Evolutionary conservation across 345 rosid genomes (phyloP), one percentile per base, ranked within the genome.

Genomic region (Moricandia moricandioides): DNA sequence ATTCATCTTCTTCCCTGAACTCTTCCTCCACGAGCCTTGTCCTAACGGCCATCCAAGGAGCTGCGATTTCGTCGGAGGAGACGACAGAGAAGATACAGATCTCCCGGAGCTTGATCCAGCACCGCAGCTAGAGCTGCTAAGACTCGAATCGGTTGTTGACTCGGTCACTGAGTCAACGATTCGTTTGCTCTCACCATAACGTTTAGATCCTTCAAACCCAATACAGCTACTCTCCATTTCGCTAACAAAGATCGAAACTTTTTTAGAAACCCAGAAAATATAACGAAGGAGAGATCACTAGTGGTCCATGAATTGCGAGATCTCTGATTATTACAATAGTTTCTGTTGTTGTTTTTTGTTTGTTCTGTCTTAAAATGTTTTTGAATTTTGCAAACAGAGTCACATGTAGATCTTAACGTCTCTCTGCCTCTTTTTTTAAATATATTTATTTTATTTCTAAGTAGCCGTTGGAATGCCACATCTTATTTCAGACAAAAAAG

Each of bases 21-120:
- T 73, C 75, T 85, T 72, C 85, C 78, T 30, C 84, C 79, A 73
- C 57, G 82, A 40, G 72, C 86, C 67, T 80, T 84, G 84, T 65
- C 86, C 86, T 57, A 92, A 88, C 12, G 99, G 99, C 99, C 97
- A 92, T 71, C 99, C 99, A 76, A 95, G 77, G 58, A 86, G 87
- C 74, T 78, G 77, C 0, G 81, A 78, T 12, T 71, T 71, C 69
- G 91, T 69, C 0, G 84, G 84, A n/a, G 95, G 80, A 65, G 79
- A 71, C 12, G 86, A 73, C 54, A 78, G 85, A 47, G 81, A 72
- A 14, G 73, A 67, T 2, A 78, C 65, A 67, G 81, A 72, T 80
- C 84, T 75, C 74, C 71, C 86, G 27, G 82, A 82, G 78, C 84
- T 83, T 6, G 86, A 79, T 35, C 89, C 83, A 65, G 31, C 71